These are phyloP conservation scores for Eucalyptus regnans DNA, from an alignment of 345 rosid genomes.

Conservation along the genomic window DNA sequence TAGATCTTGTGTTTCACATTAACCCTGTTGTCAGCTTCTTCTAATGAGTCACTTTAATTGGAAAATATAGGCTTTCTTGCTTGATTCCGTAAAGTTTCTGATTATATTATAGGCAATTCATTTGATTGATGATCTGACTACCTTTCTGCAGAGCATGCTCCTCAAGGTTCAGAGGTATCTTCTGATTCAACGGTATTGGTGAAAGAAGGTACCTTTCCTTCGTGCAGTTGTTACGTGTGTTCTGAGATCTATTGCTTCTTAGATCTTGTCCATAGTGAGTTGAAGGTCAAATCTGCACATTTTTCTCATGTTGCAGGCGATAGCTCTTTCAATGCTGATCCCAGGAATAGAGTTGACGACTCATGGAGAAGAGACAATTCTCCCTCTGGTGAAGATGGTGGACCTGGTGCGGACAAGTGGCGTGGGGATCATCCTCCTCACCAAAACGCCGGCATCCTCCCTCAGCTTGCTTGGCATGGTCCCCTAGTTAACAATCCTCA, in stretches of 20 bases:
- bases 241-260: background rate
- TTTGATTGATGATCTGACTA: background rate
- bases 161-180: slow-evolving; percentile 44
- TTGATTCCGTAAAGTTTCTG: background rate
- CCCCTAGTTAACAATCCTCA: slow-evolving; percentile 78
- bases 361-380: slow-evolving; percentile 69
- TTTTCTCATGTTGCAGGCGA: slow-evolving; percentile 22
- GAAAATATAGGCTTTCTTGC: background rate
- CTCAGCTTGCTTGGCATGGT: slow-evolving; percentile 75
- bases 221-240: background rate
- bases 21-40: background rate
- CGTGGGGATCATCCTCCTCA: slow-evolving; percentile 46
- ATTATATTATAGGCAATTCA: background rate
- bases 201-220: slow-evolving; percentile 18
- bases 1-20: background rate
- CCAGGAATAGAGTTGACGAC: slow-evolving; percentile 20
- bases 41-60: background rate
- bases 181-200: slow-evolving; percentile 22
- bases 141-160: slow-evolving; percentile 40
- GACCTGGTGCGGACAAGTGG: slow-evolving; percentile 55
- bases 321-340: slow-evolving; percentile 21
- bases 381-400: slow-evolving; percentile 46
- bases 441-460: slow-evolving; percentile 44
- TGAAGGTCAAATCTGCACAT: background rate
- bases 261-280: background rate